Evolutionary conservation across 495 filamentous ascomycete genomes (phyloP).

Genomic region (Aspergillus kassunensis): DNA sequence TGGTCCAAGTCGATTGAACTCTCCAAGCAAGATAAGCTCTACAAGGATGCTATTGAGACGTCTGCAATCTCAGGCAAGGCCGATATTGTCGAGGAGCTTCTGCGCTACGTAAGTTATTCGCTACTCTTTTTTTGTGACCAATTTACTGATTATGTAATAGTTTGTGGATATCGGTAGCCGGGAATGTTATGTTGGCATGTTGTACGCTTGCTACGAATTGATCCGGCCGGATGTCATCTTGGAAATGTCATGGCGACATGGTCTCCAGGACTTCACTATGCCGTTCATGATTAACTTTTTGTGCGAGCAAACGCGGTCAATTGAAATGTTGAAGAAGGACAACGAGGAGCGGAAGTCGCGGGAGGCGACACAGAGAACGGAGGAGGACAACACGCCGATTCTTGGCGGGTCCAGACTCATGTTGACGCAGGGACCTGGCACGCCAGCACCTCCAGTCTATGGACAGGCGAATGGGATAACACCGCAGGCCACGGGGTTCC

Average conservation of each 20-base stretch:
- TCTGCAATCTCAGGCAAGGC: slow-evolving; percentile 88
- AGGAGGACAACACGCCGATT: slow-evolving; percentile 91
- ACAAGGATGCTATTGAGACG: slow-evolving; percentile 99
- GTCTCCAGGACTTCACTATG: slow-evolving; percentile 96
- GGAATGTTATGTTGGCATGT: slow-evolving; percentile 98
- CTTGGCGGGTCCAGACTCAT: slow-evolving; percentile 88
- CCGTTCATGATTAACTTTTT: slow-evolving; percentile 99
- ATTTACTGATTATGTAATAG: slow-evolving; percentile 45
- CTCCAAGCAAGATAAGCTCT: slow-evolving; percentile 98
- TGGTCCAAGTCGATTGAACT: slow-evolving; percentile 99
- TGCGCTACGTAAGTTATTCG: slow-evolving; percentile 79
- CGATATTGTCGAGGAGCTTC: slow-evolving; percentile 90
- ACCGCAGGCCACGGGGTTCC: slow-evolving; percentile 74
- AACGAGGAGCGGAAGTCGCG: slow-evolving; percentile 94
- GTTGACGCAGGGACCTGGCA: slow-evolving; percentile 86
- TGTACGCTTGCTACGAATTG: slow-evolving; percentile 97
- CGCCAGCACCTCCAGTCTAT: slow-evolving; percentile 53
- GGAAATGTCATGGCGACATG: slow-evolving; percentile 96
- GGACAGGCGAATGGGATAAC: slow-evolving; percentile 75
- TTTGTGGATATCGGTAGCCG: slow-evolving; percentile 99
- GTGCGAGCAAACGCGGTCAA: slow-evolving; percentile 80
- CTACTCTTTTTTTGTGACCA: neutral
- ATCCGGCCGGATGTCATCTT: slow-evolving; percentile 88
- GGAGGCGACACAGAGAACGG: slow-evolving; percentile 80
- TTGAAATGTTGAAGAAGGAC: slow-evolving; percentile 84